A percentile compares a stretch with the other conserved stretches of the same genome.
phyloP scores from a whole-genome alignment of 768 basidiomycete species.

The Phanerochaete sordida region DNA sequence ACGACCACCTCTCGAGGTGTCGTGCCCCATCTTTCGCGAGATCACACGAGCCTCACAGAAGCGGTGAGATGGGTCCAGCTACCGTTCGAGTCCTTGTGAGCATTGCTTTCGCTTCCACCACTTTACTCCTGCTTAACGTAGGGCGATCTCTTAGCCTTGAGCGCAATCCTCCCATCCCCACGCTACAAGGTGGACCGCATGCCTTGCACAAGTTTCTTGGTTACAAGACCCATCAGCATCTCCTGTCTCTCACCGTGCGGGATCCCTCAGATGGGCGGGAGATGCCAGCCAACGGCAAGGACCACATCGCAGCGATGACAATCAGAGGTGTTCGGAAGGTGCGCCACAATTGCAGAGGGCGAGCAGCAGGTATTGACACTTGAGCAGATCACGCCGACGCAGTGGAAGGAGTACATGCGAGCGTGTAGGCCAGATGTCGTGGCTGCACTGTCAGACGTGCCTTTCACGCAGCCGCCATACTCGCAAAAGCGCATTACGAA shows the following conservation, averaged over 20 bases:
- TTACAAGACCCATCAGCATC: constrained; percentile 41
- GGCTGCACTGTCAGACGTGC: constrained; percentile 67
- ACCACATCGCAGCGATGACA: constrained; percentile 52
- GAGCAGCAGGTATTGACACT: not conserved
- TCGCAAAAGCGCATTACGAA: constrained; percentile 80
- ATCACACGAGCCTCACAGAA: constrained; percentile 44
- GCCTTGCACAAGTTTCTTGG: constrained; percentile 70
- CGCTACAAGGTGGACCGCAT: constrained; percentile 44
- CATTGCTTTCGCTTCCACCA: not conserved
- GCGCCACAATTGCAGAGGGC: constrained; percentile 5
- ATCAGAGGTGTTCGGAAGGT: constrained; percentile 74
- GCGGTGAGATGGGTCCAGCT: constrained; percentile 64
- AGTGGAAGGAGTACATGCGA: constrained; percentile 54
- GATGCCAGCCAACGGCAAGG: constrained; percentile 71
- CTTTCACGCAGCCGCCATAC: constrained; percentile 58
- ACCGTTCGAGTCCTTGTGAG: constrained; percentile 83
- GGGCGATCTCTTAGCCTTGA: constrained; percentile 47
- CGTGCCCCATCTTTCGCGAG: constrained; percentile 69
- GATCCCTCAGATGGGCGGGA: constrained; percentile 62
- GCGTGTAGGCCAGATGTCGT: constrained; percentile 65
- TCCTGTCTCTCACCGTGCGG: constrained; percentile 58
- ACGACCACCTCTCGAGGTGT: constrained; percentile 68
- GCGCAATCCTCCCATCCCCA: constrained; percentile 62
- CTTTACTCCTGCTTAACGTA: not conserved
- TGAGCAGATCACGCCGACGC: constrained; percentile 46